Percentiles rank a stretch among this genome's conserved stretches.
phyloP scores from a whole-genome alignment of 306 rosid species.

The Casuarina equisetifolia region DNA sequence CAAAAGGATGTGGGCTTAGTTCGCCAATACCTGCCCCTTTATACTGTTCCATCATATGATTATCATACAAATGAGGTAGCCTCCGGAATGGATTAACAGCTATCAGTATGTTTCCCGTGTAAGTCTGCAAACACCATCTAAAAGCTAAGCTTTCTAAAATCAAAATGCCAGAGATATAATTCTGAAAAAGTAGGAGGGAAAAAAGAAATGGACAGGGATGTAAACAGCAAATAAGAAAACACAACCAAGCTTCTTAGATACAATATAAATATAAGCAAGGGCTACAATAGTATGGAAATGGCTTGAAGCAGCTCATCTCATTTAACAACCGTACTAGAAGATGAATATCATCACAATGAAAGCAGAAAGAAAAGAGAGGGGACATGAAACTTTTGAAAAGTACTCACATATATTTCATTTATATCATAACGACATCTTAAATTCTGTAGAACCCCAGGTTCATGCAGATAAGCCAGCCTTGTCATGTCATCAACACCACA shows the following conservation, averaged over 20 bases:
- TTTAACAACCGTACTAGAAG: not conserved
- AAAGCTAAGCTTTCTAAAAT: slow-evolving; percentile 26
- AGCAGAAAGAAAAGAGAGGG: not conserved
- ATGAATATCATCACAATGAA: not conserved
- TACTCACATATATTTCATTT: slow-evolving; percentile 86
- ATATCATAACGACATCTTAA: slow-evolving; percentile 59
- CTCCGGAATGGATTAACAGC: slow-evolving; percentile 94
- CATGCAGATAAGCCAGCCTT: slow-evolving; percentile 89
- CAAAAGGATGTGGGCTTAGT: slow-evolving; percentile 96
- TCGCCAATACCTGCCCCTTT: slow-evolving; percentile 77
- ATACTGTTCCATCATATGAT: slow-evolving; percentile 70
- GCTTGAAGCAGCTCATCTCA: not conserved
- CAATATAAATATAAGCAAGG: not conserved
- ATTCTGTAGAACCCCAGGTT: slow-evolving; percentile 91
- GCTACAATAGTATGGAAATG: not conserved
- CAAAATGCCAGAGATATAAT: not conserved
- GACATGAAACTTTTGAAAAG: not conserved
- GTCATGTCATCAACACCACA: slow-evolving; percentile 96
- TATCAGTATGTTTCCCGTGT: slow-evolving; percentile 91
- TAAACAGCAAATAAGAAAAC: not conserved
- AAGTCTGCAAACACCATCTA: slow-evolving; percentile 63
- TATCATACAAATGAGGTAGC: slow-evolving; percentile 75
- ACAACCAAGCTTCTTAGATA: not conserved
- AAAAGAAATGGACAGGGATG: not conserved
- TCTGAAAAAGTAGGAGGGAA: not conserved